A percentile compares a stretch with the other conserved stretches of the same genome.
Conservation (phyloP, 78 protist species). For the Dictyostelium firmibasis region DNA sequence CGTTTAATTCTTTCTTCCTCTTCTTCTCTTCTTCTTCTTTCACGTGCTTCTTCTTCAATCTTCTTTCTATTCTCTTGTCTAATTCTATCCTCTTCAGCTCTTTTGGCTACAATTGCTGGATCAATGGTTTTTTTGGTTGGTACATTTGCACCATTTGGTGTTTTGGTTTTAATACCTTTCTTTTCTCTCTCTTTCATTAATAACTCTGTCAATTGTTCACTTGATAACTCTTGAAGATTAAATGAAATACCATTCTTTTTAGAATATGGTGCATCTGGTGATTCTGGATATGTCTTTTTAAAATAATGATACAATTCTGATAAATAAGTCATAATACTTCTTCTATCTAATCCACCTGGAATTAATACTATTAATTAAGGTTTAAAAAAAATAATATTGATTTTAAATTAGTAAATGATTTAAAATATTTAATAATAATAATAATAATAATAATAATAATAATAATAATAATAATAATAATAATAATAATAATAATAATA, state of each 20-base stretch:
- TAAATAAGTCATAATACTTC: conserved; percentile 72
- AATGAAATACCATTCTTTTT: conserved; percentile 40
- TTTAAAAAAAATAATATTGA: background rate
- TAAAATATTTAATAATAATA: background rate
- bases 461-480: background rate
- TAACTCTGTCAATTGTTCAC: conserved; percentile 69
- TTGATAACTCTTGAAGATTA: conserved; percentile 44
- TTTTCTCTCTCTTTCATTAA: conserved; percentile 67
- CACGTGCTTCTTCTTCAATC: conserved; percentile 71
- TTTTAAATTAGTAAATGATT: too few relatives aligned
- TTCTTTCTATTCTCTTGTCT: conserved; percentile 52
- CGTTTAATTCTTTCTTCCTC: conserved; percentile 50
- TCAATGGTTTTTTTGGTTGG: conserved; percentile 1
- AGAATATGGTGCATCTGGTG: conserved; percentile 54
- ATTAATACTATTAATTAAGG: background rate
- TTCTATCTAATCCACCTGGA: conserved; percentile 71
- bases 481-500: background rate
- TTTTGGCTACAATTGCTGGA: conserved; percentile 38
- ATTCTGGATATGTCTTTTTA: conserved; percentile 54
- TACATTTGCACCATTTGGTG: conserved; percentile 18
- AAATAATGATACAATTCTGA: conserved; percentile 75
- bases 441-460: background rate
- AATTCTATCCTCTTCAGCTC: conserved; percentile 59
- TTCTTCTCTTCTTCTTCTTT: conserved; percentile 48
- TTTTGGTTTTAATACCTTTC: conserved; percentile 53